These are phyloP conservation scores for Nakazawaea sp. DNA, from an alignment of 805 yeast genomes.

Conservation along the genomic window DNA sequence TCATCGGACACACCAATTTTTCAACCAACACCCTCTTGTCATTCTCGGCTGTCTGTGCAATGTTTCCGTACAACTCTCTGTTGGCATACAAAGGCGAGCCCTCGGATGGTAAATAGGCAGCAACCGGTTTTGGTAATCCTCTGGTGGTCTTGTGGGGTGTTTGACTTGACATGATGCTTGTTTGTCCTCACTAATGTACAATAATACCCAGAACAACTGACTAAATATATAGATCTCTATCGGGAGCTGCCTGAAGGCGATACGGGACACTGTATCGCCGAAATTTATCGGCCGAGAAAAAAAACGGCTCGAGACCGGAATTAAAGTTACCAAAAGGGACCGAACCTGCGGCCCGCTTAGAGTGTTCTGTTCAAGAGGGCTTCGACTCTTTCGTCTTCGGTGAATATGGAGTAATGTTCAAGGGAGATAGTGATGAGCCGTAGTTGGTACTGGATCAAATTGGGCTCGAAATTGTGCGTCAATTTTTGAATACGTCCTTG, in stretches of 20 bases:
- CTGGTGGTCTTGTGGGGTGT: conserved; percentile 17
- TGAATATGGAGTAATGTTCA: not conserved
- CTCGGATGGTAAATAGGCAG: conserved; percentile 48
- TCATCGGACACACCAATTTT: conserved; percentile 37
- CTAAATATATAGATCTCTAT: no score
- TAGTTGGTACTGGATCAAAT: not conserved
- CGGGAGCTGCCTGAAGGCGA: no score
- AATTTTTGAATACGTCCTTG: not conserved
- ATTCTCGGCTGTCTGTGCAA: conserved; percentile 27
- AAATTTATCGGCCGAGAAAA: not conserved
- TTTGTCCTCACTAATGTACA: not conserved
- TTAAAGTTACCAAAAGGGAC: no score
- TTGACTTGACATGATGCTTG: conserved; percentile 15
- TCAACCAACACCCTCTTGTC: conserved; percentile 37
- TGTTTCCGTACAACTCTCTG: conserved; percentile 35
- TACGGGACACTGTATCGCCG: no score
- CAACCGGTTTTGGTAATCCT: conserved; percentile 32
- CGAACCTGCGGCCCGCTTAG: not conserved
- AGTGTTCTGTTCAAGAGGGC: not conserved
- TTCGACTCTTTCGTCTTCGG: conserved; percentile 3
- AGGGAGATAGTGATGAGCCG: not conserved
- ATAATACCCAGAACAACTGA: no score
- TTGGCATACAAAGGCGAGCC: conserved; percentile 48
- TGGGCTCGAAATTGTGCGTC: conserved; percentile 1
- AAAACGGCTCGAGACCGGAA: no score